A percentile compares a stretch with the other conserved stretches of the same genome.
Conservation (phyloP, 805 yeast species). For the Cyberlindnera mycetangii region DNA sequence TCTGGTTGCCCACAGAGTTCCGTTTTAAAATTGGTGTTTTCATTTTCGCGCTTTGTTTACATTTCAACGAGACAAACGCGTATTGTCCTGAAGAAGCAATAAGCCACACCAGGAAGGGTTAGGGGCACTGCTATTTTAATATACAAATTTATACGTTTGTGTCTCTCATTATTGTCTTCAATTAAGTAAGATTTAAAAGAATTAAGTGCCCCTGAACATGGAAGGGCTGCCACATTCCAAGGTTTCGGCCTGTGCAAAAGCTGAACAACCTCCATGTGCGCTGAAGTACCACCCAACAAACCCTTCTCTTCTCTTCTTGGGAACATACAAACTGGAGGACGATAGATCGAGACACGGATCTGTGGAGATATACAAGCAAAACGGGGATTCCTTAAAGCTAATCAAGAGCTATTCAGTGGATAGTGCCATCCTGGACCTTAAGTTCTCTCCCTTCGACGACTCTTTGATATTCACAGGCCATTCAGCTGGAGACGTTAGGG, state of each 20-base stretch:
- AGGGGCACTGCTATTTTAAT: not conserved
- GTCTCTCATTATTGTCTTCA: not conserved
- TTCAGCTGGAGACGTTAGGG: constrained; percentile 69
- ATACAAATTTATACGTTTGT: not conserved
- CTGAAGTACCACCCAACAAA: constrained; percentile 56
- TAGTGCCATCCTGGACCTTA: constrained; percentile 77
- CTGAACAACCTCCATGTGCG: constrained; percentile 82
- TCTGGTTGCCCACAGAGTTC: not conserved
- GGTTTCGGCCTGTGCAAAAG: constrained; percentile 31
- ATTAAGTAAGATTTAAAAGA: not conserved
- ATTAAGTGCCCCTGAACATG: not conserved
- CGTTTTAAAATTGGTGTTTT: constrained; percentile 7
- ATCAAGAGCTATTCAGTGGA: constrained; percentile 33
- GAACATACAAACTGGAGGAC: constrained; percentile 76
- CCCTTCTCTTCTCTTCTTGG: constrained; percentile 51
- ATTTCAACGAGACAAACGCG: constrained; percentile 6
- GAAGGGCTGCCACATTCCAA: constrained; percentile 4
- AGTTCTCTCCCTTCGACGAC: constrained; percentile 55
- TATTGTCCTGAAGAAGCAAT: constrained; percentile 1
- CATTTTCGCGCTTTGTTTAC: constrained; percentile 15
- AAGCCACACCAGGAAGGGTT: not conserved
- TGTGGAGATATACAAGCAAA: constrained; percentile 38
- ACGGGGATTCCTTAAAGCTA: constrained; percentile 22
- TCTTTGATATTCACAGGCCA: constrained; percentile 59
- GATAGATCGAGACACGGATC: constrained; percentile 64